These are phyloP conservation scores for Silene latifolia DNA, from an alignment of 148 eudicot genomes.

Conservation along the genomic window DNA sequence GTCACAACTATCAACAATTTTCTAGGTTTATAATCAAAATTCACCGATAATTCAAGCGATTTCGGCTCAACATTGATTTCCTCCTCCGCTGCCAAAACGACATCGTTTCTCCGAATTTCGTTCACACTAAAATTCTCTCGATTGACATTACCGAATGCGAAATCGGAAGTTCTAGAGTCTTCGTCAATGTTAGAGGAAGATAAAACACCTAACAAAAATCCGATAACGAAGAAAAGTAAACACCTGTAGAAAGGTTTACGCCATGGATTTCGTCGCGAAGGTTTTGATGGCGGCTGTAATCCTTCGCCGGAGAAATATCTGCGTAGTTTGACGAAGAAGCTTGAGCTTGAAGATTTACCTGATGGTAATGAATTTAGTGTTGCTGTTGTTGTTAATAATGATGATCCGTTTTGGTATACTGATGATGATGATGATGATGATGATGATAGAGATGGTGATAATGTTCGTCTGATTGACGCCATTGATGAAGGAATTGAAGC, in stretches of 20 bases:
- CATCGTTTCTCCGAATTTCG: constrained; percentile 1
- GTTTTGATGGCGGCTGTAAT: constrained; percentile 23
- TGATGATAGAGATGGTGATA: constrained; percentile 37
- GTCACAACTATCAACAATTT: constrained; percentile 77
- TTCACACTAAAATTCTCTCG: constrained; percentile 14
- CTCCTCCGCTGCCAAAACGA: constrained; percentile 13
- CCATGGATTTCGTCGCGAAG: constrained; percentile 36
- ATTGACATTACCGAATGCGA: constrained; percentile 31
- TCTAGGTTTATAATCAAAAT: constrained; percentile 34
- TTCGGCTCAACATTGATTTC: constrained; percentile 15
- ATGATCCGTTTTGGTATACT: constrained; percentile 47
- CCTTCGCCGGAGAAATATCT: constrained; percentile 29
- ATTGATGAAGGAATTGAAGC: constrained; percentile 22
- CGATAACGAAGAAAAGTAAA: constrained; percentile 50
- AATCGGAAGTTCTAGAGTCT: constrained; percentile 40
- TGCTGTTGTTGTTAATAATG: constrained; percentile 24
- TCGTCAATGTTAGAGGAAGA: constrained; percentile 53
- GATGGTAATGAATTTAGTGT: constrained; percentile 42
- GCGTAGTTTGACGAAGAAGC: constrained; percentile 24
- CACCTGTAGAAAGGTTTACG: constrained; percentile 52
- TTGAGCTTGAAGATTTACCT: constrained; percentile 41
- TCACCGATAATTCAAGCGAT: constrained; percentile 30
- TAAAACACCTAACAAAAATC: constrained; percentile 65
- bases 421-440: background rate
- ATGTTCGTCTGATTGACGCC: constrained; percentile 88